Conservation (phyloP, 2,329 filamentous ascomycete genomes). For the Epichloe typhina region DNA sequence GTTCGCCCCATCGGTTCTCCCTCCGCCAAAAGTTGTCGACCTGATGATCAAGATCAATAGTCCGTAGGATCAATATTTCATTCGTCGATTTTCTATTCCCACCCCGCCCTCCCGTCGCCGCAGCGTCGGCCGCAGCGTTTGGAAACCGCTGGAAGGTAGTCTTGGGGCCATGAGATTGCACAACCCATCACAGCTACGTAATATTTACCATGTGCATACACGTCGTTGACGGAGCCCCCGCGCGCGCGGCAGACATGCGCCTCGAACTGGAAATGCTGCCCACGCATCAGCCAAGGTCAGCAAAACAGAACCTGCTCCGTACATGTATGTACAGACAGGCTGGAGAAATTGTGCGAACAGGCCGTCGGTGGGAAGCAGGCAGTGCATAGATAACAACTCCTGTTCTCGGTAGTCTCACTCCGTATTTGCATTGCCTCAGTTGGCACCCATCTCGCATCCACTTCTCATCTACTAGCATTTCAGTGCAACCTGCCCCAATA, state of each 20-base stretch:
- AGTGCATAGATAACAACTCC: not conserved
- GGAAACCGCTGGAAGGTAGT: slow-evolving; percentile 11
- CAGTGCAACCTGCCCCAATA: slow-evolving; percentile 4
- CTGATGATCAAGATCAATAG: slow-evolving; percentile 12
- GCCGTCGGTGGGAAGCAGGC: not conserved
- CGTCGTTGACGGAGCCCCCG: too few species aligned
- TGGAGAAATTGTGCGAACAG: not conserved
- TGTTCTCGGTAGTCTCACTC: not conserved
- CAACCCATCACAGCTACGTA: too few species aligned
- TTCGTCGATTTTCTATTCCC: slow-evolving; percentile 2
- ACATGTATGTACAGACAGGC: too few species aligned
- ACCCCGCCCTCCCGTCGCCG: not conserved
- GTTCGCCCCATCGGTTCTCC: too few species aligned
- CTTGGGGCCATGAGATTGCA: not conserved
- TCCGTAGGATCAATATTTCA: not conserved
- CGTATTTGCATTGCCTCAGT: not conserved
- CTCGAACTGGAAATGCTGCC: not conserved
- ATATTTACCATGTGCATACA: too few species aligned
- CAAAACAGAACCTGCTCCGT: not conserved
- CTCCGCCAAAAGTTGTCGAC: slow-evolving; percentile 1
- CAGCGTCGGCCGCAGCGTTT: slow-evolving; percentile 5
- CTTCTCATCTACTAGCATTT: not conserved
- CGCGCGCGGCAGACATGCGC: too few species aligned
- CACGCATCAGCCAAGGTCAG: not conserved
- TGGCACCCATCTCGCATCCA: not conserved